Conservation (phyloP, 768 basidiomycete species). For the Filobasidium floriforme region DNA sequence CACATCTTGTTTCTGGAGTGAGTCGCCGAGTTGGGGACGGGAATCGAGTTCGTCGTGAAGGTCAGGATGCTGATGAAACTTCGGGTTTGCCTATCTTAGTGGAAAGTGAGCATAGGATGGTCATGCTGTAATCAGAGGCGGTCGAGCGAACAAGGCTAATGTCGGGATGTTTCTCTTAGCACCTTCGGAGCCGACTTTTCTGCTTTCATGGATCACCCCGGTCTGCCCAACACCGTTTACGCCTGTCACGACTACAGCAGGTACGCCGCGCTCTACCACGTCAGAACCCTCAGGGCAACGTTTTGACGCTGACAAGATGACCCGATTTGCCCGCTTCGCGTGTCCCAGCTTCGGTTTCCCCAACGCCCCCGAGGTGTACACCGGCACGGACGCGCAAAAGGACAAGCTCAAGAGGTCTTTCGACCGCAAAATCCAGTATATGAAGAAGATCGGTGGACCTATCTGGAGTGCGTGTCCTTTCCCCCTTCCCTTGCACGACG, state of each 20-base stretch:
- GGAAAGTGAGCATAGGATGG: neutral
- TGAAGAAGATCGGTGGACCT: constrained; percentile 50
- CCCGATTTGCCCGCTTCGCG: neutral
- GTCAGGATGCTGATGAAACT: neutral
- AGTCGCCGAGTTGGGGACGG: neutral
- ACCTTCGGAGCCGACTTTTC: constrained; percentile 56
- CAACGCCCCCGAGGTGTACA: constrained; percentile 53
- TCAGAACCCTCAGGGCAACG: no score
- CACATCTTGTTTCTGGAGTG: constrained; percentile 75
- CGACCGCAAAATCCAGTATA: constrained; percentile 68
- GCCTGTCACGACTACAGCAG: constrained; percentile 68
- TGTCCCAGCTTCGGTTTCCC: constrained; percentile 60
- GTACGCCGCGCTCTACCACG: constrained; percentile 18
- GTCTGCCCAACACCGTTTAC: constrained; percentile 65
- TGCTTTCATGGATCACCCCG: constrained; percentile 52
- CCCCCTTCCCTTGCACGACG: neutral
- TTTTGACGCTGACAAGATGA: neutral
- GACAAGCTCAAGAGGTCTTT: constrained; percentile 55
- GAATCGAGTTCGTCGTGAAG: neutral
- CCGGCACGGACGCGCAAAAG: constrained; percentile 46
- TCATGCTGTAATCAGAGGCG: no score
- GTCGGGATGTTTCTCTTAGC: no score
- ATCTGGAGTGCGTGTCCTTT: constrained; percentile 24
- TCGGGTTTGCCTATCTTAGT: neutral
- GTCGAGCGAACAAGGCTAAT: no score